phyloP scores from a whole-genome alignment of 2,329 filamentous ascomycete genomes.

The Phialophora tarda region DNA sequence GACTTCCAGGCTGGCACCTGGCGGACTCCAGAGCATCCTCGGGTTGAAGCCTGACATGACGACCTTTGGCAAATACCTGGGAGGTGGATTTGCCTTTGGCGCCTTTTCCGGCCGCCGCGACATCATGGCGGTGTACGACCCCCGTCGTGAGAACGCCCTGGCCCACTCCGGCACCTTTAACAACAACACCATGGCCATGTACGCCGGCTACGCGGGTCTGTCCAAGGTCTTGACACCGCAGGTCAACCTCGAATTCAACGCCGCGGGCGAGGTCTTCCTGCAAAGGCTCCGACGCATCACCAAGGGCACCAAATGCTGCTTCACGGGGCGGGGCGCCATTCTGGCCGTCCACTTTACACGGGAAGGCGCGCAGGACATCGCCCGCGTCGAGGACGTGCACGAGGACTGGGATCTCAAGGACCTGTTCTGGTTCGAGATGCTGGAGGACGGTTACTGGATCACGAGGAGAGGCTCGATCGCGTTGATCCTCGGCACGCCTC shows the following conservation, averaged over 20 bases:
- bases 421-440: conserved; percentile 20
- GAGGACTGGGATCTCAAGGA: conserved; percentile 7
- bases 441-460: conserved; percentile 9
- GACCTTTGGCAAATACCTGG: conserved; percentile 69
- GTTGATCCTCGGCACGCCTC: too few species aligned
- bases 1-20: conserved; percentile 63
- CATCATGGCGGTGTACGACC: conserved; percentile 57
- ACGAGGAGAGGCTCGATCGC: conserved; percentile 3
- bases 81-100: conserved; percentile 69
- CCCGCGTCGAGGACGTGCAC: neutral
- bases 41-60: conserved; percentile 63
- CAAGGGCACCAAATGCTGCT: neutral
- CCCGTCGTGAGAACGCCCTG: neutral
- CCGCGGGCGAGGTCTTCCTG: conserved; percentile 10
- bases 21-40: conserved; percentile 53
- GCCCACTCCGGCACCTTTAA: conserved; percentile 14
- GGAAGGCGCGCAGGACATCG: neutral
- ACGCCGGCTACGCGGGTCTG: conserved; percentile 11
- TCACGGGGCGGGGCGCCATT: conserved; percentile 11
- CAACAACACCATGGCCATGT: conserved; percentile 21
- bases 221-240: conserved; percentile 4
- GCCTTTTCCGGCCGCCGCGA: conserved; percentile 66
- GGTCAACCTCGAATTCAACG: conserved; percentile 4
- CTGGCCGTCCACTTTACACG: conserved; percentile 14
- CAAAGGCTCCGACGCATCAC: neutral